These are phyloP conservation scores for Mycena sp. DNA, from an alignment of 1,284 basidiomycete species.

Conservation along the genomic window DNA sequence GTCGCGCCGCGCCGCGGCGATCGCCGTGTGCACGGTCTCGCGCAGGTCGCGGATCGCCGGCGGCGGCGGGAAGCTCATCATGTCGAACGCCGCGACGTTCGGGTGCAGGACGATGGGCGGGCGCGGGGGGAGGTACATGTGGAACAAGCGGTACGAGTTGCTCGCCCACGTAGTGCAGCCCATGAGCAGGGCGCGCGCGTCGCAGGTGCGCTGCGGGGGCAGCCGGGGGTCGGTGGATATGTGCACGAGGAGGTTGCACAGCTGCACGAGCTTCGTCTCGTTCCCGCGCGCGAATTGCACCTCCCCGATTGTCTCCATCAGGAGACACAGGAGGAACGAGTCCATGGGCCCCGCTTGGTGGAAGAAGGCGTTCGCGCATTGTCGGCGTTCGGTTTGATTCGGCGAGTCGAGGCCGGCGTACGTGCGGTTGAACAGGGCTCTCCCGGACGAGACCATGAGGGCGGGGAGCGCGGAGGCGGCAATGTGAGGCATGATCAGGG, in stretches of 20 bases:
- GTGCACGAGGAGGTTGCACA: neutral
- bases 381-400: neutral
- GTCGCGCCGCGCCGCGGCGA: neutral
- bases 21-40: neutral
- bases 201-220: neutral
- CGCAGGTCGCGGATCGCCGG: neutral
- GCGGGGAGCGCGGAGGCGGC: constrained; percentile 10
- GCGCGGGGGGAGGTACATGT: constrained; percentile 4
- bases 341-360: neutral
- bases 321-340: neutral
- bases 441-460: constrained; percentile 13
- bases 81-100: neutral
- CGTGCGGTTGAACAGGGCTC: constrained; percentile 8
- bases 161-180: neutral
- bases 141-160: neutral
- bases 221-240: neutral
- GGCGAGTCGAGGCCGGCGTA: neutral
- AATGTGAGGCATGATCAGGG: constrained; percentile 5
- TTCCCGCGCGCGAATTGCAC: neutral
- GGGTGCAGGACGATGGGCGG: neutral
- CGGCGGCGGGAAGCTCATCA: neutral
- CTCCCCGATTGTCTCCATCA: neutral
- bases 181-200: neutral
- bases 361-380: neutral
- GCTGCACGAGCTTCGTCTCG: neutral